phyloP scores from a whole-genome alignment of 192 early-diverging fungal genomes.

The Kickxella alabastrina region DNA sequence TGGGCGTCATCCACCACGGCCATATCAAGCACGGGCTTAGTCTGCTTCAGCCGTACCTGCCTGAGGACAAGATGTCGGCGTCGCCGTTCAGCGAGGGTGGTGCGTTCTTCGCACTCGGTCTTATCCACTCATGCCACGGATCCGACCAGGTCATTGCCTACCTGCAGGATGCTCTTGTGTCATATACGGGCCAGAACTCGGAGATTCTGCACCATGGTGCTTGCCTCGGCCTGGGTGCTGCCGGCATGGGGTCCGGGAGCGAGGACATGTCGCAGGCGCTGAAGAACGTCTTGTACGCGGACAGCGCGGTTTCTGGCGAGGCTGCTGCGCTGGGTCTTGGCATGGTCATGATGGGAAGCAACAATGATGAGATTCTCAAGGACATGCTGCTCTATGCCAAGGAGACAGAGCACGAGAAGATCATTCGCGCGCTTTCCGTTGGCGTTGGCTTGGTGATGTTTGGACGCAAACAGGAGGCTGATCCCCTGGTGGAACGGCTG shows the following conservation, averaged over 20 bases:
- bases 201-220: constrained; percentile 98
- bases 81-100: constrained; percentile 96
- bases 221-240: constrained; percentile 89
- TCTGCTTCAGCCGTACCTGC: constrained; percentile 90
- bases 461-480: constrained; percentile 92
- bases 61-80: constrained; percentile 80
- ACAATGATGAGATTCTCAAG: constrained; percentile 70
- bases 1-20: constrained; percentile 99
- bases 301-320: constrained; percentile 96
- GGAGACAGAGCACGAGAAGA: constrained; percentile 99
- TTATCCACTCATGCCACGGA: constrained; percentile 97
- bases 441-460: constrained; percentile 97
- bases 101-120: constrained; percentile 92
- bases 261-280: constrained; percentile 85
- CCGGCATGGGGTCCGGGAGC: constrained; percentile 92
- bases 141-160: constrained; percentile 71
- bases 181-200: constrained; percentile 57
- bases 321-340: constrained; percentile 96
- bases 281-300: constrained; percentile 82
- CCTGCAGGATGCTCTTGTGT: constrained; percentile 74
- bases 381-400: constrained; percentile 98
- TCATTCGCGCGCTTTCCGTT: constrained; percentile 92
- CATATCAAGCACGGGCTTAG: constrained; percentile 80
- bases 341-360: constrained; percentile 94
- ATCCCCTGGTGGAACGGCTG: constrained; percentile 82